These are phyloP conservation scores for Candida stauntonica DNA, from an alignment of 805 yeast species.

Conservation along the genomic window DNA sequence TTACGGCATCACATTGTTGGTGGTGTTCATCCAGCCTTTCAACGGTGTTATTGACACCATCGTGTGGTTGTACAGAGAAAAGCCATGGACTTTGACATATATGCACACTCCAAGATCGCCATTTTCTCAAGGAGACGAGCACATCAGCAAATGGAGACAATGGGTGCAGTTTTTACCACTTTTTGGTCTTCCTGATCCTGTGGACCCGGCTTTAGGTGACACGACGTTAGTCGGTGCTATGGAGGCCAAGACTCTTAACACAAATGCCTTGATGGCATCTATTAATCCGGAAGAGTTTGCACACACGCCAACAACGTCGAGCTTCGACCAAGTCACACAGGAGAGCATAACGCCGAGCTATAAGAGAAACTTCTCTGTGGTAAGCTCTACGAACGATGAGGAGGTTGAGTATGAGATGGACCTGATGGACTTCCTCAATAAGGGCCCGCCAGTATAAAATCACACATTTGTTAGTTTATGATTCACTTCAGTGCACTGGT, in stretches of 20 bases:
- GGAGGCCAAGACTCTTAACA: conserved; percentile 6
- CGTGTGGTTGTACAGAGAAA: conserved; percentile 74
- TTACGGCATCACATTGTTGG: conserved; percentile 59
- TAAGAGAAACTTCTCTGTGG: conserved; percentile 4
- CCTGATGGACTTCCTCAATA: conserved; percentile 41
- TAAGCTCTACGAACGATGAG: conserved; percentile 4
- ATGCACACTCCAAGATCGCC: conserved; percentile 24
- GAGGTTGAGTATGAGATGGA: conserved; percentile 35
- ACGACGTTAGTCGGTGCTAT: conserved; percentile 2
- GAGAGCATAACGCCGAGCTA: neutral
- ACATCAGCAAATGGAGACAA: conserved; percentile 36
- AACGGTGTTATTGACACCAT: conserved; percentile 73
- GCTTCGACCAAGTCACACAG: conserved; percentile 2
- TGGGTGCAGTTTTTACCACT: conserved; percentile 40
- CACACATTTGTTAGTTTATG: too few relatives aligned
- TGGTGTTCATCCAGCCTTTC: conserved; percentile 77
- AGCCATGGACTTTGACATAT: conserved; percentile 61
- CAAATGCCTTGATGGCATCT: conserved; percentile 11
- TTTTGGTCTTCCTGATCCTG: conserved; percentile 37
- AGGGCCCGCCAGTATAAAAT: conserved; percentile 31
- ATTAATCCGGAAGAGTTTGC: conserved; percentile 18
- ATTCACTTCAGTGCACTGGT: too few relatives aligned
- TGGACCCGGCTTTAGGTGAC: neutral
- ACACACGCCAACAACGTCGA: conserved; percentile 6
- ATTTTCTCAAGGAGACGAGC: conserved; percentile 24